These are phyloP conservation scores for Aspergillus latus DNA, from an alignment of 2,329 filamentous ascomycete genomes.

Conservation along the genomic window DNA sequence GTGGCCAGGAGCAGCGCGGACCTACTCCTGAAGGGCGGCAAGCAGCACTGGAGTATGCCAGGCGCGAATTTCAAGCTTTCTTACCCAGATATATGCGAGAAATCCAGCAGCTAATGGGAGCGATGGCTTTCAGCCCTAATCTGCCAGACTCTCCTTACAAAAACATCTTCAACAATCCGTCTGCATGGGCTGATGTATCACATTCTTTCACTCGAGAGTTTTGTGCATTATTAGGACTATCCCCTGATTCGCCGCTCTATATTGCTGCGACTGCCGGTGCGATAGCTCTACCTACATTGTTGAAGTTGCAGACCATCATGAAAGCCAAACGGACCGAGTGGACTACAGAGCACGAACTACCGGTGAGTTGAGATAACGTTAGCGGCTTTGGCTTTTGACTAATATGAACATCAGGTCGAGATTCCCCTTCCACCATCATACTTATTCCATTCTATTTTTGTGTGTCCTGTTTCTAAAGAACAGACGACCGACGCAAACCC, in stretches of 20 bases:
- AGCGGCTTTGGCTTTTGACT: constrained; percentile 25
- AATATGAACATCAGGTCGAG: constrained; percentile 52
- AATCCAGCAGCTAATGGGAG: constrained; percentile 76
- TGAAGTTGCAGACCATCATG: constrained; percentile 87
- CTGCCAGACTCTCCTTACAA: constrained; percentile 74
- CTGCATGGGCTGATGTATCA: constrained; percentile 79
- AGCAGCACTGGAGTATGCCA: constrained; percentile 72
- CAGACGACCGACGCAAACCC: constrained; percentile 92
- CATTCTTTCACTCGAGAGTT: constrained; percentile 91
- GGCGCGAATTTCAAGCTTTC: constrained; percentile 71
- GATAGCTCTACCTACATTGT: constrained; percentile 82
- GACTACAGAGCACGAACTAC: constrained; percentile 87
- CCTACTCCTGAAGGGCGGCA: constrained; percentile 33
- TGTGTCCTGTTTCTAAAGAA: constrained; percentile 95
- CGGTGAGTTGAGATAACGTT: constrained; percentile 56
- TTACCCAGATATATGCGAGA: constrained; percentile 72
- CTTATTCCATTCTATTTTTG: constrained; percentile 92
- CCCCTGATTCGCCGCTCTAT: constrained; percentile 88
- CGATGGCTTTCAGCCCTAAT: constrained; percentile 76
- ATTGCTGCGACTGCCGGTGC: constrained; percentile 88
- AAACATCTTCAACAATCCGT: constrained; percentile 71
- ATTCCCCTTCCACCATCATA: constrained; percentile 64
- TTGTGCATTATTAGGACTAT: constrained; percentile 85
- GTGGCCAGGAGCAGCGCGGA: constrained; percentile 57
- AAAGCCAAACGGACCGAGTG: constrained; percentile 89